Conservation (phyloP, 495 filamentous ascomycete genomes). For the Tricharina praecox region DNA sequence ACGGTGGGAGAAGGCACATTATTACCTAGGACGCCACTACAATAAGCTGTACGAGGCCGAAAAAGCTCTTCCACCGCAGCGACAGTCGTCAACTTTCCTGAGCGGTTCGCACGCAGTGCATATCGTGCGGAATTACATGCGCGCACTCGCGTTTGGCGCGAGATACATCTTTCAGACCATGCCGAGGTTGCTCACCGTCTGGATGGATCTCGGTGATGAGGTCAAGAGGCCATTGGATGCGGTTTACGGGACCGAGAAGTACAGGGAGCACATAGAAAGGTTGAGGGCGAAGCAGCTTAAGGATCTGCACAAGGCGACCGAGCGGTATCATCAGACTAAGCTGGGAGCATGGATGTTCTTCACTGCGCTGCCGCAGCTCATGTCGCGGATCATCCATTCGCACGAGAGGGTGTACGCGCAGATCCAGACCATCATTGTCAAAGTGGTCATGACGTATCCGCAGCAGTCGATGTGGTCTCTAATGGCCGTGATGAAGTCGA, state of each 20-base stretch:
- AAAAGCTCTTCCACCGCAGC: constrained; percentile 52
- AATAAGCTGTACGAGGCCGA: constrained; percentile 89
- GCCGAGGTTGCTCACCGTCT: constrained; percentile 76
- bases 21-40: constrained; percentile 93
- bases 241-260: constrained; percentile 44
- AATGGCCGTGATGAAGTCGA: constrained; percentile 56
- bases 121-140: constrained; percentile 80
- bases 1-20: constrained; percentile 91
- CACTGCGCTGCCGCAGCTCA: constrained; percentile 78
- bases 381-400: constrained; percentile 78
- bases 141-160: constrained; percentile 68
- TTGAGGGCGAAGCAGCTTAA: constrained; percentile 49
- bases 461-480: constrained; percentile 89
- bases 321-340: too few relatives aligned
- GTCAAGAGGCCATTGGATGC: constrained; percentile 50
- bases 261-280: constrained; percentile 35
- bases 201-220: constrained; percentile 74
- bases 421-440: constrained; percentile 60
- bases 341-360: constrained; percentile 84
- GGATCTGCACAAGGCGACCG: constrained; percentile 49
- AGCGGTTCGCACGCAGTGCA: constrained; percentile 73
- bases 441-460: constrained; percentile 61
- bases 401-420: constrained; percentile 56
- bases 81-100: constrained; percentile 38
- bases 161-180: constrained; percentile 93